A percentile compares a stretch with the other conserved stretches of the same genome.
phyloP scores from a whole-genome alignment of 2,329 filamentous ascomycete genomes.

The Helicocarpus griseus region DNA sequence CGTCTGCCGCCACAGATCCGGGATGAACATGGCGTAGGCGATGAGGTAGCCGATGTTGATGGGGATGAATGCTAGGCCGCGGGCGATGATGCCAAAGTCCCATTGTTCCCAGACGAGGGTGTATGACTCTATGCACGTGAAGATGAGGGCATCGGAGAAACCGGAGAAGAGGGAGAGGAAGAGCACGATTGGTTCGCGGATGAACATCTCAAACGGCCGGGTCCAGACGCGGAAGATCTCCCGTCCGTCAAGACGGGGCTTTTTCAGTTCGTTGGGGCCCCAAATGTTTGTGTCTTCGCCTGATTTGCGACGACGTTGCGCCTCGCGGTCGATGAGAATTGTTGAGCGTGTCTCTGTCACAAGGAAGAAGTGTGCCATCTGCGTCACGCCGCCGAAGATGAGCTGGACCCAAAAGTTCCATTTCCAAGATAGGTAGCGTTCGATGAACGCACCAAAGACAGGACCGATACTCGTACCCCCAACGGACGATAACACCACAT shows the following conservation, averaged over 20 bases:
- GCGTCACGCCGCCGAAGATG: slow-evolving; percentile 45
- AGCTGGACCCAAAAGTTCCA: slow-evolving; percentile 57
- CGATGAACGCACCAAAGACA: slow-evolving; percentile 37
- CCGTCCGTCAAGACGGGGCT: slow-evolving; percentile 44
- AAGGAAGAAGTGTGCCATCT: slow-evolving; percentile 38
- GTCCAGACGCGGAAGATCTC: slow-evolving; percentile 50
- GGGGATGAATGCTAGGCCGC: slow-evolving; percentile 41
- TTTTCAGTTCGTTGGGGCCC: slow-evolving; percentile 60
- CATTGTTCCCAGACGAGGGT: slow-evolving; percentile 50
- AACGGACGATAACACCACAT: slow-evolving; percentile 48
- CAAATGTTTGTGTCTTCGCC: slow-evolving; percentile 50
- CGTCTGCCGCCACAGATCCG: slow-evolving; percentile 36
- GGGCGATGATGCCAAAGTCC: slow-evolving; percentile 41
- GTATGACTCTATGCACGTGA: slow-evolving; percentile 56
- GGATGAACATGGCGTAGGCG: slow-evolving; percentile 44
- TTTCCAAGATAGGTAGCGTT: slow-evolving; percentile 58
- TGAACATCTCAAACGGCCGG: slow-evolving; percentile 53
- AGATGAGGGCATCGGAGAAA: slow-evolving; percentile 56
- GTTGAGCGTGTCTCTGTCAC: slow-evolving; percentile 49
- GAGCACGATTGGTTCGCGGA: slow-evolving; percentile 54
- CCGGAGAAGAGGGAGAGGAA: slow-evolving; percentile 52
- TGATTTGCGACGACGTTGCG: slow-evolving; percentile 44
- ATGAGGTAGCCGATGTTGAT: slow-evolving; percentile 47
- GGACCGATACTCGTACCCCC: slow-evolving; percentile 42
- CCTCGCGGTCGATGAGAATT: slow-evolving; percentile 48